Percentiles rank a stretch among this genome's conserved stretches.
Evolutionary conservation across 169 alveolate genomes (phyloP).

Genomic region (Cryptosporidium viatorum): DNA sequence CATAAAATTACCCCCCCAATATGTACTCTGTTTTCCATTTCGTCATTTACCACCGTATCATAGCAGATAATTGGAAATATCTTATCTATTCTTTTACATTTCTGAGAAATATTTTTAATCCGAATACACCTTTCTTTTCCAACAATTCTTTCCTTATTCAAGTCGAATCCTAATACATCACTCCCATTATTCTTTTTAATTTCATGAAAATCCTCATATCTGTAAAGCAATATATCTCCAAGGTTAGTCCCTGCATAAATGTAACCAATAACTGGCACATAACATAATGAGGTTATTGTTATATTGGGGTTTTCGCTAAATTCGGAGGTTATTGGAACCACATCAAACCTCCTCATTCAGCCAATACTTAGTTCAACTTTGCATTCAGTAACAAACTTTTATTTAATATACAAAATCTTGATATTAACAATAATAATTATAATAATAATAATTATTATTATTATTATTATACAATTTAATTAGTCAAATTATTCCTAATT

Average conservation of each 20-base stretch:
- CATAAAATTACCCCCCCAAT: slow-evolving; percentile 44
- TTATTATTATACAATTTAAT: background rate
- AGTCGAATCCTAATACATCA: background rate
- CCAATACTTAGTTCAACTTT: background rate
- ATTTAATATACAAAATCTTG: background rate
- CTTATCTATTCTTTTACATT: slow-evolving; percentile 57
- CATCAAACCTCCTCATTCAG: slow-evolving; percentile 74
- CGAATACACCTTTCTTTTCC: slow-evolving; percentile 20
- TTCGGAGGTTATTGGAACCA: slow-evolving; percentile 62
- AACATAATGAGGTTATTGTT: slow-evolving; percentile 62
- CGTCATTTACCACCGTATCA: slow-evolving; percentile 24
- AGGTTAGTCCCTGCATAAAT: slow-evolving; percentile 67
- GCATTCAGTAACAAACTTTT: background rate
- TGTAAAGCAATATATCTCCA: slow-evolving; percentile 57
- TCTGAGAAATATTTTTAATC: slow-evolving; percentile 32
- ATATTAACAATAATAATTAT: background rate
- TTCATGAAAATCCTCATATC: slow-evolving; percentile 30
- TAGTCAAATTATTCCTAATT: background rate
- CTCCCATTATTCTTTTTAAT: background rate
- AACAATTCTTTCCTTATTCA: slow-evolving; percentile 15
- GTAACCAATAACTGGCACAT: slow-evolving; percentile 61
- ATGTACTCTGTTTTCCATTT: slow-evolving; percentile 10
- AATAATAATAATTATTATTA: background rate
- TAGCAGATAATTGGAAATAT: slow-evolving; percentile 43
- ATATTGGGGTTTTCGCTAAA: slow-evolving; percentile 48